Evolutionary conservation across 768 basidiomycete species (phyloP).

Genomic region (Lentinula detonsa): DNA sequence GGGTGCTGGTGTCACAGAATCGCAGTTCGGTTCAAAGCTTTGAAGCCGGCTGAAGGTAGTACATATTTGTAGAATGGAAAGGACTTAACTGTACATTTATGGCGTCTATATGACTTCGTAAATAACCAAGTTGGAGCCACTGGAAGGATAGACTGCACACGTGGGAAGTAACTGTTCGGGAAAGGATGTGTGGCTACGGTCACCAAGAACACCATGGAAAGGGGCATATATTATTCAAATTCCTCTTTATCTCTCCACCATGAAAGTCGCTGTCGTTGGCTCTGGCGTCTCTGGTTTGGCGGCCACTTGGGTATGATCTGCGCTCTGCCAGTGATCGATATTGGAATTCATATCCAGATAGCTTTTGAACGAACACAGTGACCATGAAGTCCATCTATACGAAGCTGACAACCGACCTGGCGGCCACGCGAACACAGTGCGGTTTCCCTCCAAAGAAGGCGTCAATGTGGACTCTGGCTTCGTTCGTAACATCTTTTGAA

Average conservation of each 20-base stretch:
- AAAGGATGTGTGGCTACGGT: background rate
- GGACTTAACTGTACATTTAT: background rate
- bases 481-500: conserved; percentile 27
- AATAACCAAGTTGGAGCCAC: too few species aligned
- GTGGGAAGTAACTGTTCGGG: too few species aligned
- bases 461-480: conserved; percentile 68
- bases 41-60: conserved; percentile 12
- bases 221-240: background rate
- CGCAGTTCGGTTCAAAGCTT: conserved; percentile 63
- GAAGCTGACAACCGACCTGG: conserved; percentile 64
- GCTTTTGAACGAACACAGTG: conserved; percentile 69
- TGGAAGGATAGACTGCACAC: too few species aligned
- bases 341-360: conserved; percentile 14
- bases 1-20: conserved; percentile 93
- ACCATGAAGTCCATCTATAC: conserved; percentile 71
- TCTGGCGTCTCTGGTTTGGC: conserved; percentile 77
- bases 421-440: conserved; percentile 74
- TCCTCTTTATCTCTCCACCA: conserved; percentile 11
- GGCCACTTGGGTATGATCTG: conserved; percentile 57
- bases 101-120: too few species aligned
- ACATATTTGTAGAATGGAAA: background rate
- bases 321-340: background rate
- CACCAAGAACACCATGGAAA: background rate
- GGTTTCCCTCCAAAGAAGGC: conserved; percentile 35
- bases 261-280: conserved; percentile 70